phyloP scores from a whole-genome alignment of 1,284 basidiomycete species.

The Tilletia indica region DNA sequence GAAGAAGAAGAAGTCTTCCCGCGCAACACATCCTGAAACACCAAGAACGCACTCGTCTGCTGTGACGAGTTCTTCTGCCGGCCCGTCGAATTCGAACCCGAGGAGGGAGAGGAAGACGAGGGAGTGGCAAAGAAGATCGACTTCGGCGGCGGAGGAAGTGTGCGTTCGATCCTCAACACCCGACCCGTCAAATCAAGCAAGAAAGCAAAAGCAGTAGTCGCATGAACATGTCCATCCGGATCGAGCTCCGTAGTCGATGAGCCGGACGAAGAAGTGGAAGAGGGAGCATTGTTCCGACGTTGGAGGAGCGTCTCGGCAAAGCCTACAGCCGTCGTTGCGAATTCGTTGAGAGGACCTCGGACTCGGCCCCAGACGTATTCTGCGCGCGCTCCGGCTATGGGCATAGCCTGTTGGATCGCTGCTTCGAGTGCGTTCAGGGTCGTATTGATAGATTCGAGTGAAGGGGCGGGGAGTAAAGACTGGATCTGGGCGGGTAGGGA shows the following conservation, averaged over 20 bases:
- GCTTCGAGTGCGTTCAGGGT: constrained; percentile 23
- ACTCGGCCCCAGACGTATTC: constrained; percentile 48
- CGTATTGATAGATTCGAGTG: constrained; percentile 26
- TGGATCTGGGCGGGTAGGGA: constrained; percentile 32
- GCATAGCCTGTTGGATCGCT: constrained; percentile 33
- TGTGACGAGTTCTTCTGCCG: background rate
- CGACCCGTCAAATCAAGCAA: constrained; percentile 40
- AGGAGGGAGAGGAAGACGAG: constrained; percentile 22
- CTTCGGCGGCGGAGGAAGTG: constrained; percentile 38
- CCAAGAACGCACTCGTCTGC: constrained; percentile 26
- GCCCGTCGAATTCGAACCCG: background rate
- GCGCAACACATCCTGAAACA: background rate
- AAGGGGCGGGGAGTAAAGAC: constrained; percentile 45
- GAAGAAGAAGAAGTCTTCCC: background rate
- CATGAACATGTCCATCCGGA: constrained; percentile 32
- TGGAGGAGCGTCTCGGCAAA: constrained; percentile 30
- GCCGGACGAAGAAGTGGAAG: background rate
- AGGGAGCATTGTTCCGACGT: constrained; percentile 10
- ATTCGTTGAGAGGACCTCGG: constrained; percentile 38
- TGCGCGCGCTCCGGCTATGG: constrained; percentile 33
- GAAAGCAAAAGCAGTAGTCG: constrained; percentile 45
- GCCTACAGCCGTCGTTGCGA: constrained; percentile 35
- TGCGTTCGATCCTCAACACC: constrained; percentile 37
- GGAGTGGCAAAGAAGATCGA: constrained; percentile 29
- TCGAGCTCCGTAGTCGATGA: constrained; percentile 25